These are phyloP conservation scores for Rhododendron griersonianum DNA, from an alignment of 148 eudicot genomes.

Conservation along the genomic window DNA sequence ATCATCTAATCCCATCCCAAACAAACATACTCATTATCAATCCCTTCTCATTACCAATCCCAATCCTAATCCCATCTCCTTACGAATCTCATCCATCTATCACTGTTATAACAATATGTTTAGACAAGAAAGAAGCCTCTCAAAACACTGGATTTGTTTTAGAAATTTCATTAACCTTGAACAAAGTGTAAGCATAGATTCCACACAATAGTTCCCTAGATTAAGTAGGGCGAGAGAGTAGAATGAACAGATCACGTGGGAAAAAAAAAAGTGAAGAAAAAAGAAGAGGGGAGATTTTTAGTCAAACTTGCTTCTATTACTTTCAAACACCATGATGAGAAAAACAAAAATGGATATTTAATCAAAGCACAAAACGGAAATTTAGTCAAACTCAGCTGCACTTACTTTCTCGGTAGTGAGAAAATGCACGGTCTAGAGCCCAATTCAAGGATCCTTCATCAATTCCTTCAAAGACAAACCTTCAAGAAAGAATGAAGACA, in stretches of 20 bases:
- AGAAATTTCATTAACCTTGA: background rate
- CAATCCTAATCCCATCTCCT: no score
- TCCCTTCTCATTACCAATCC: no score
- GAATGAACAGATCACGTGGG: background rate
- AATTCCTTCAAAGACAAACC: slow-evolving; percentile 87
- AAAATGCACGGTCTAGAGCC: slow-evolving; percentile 70
- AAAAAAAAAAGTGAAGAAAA: background rate
- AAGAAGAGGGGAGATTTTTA: background rate
- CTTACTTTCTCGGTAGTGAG: slow-evolving; percentile 65
- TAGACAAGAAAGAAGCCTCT: background rate
- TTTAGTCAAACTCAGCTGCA: background rate
- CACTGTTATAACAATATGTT: background rate
- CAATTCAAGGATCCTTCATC: slow-evolving; percentile 69
- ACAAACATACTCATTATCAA: no score
- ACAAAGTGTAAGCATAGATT: background rate
- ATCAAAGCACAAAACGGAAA: background rate
- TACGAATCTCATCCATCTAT: no score
- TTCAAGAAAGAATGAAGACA: slow-evolving; percentile 19
- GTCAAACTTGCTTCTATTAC: background rate
- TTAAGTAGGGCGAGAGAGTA: background rate
- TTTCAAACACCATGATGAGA: background rate
- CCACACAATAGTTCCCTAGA: background rate
- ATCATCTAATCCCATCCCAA: no score
- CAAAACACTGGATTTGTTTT: background rate
- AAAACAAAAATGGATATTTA: background rate